Conservation (phyloP, 176 grass and related monocot species). For the Pontederia paniculata region DNA sequence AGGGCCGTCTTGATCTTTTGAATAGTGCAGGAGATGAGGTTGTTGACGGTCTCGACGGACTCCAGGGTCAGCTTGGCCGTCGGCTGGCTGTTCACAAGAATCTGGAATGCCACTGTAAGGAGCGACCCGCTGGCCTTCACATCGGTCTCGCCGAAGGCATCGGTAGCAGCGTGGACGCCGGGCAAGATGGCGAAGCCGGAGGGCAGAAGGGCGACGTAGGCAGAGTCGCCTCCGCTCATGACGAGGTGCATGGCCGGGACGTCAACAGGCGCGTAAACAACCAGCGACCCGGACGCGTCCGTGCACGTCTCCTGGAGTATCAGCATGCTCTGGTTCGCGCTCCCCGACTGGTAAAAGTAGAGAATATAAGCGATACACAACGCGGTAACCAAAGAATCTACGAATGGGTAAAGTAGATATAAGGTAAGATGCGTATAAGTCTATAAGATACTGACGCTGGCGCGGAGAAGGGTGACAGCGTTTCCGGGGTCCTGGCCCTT, state of each 20-base stretch:
- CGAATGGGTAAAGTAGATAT: too few species aligned
- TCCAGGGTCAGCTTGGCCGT: constrained; percentile 70
- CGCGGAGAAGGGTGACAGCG: background rate
- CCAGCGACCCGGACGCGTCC: constrained; percentile 67
- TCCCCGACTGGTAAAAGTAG: constrained; percentile 26
- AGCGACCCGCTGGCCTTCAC: constrained; percentile 25
- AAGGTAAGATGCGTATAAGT: background rate
- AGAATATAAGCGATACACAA: background rate
- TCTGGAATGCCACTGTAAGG: constrained; percentile 89
- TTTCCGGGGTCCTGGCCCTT: background rate
- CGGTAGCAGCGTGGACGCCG: constrained; percentile 5
- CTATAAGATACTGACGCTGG: constrained; percentile 24
- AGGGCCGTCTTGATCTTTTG: constrained; percentile 76
- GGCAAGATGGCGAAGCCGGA: constrained; percentile 76
- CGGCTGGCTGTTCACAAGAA: constrained; percentile 90
- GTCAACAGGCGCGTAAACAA: constrained; percentile 83
- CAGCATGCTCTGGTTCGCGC: constrained; percentile 62
- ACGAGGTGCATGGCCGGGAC: constrained; percentile 75
- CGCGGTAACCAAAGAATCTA: too few species aligned
- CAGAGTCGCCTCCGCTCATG: constrained; percentile 65
- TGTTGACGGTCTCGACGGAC: constrained; percentile 72
- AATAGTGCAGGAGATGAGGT: constrained; percentile 83
- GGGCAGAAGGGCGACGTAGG: constrained; percentile 51
- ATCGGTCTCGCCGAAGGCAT: background rate
- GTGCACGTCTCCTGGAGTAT: constrained; percentile 80